Conservation (phyloP, 345 rosid genomes). For the Salix dunnii region DNA sequence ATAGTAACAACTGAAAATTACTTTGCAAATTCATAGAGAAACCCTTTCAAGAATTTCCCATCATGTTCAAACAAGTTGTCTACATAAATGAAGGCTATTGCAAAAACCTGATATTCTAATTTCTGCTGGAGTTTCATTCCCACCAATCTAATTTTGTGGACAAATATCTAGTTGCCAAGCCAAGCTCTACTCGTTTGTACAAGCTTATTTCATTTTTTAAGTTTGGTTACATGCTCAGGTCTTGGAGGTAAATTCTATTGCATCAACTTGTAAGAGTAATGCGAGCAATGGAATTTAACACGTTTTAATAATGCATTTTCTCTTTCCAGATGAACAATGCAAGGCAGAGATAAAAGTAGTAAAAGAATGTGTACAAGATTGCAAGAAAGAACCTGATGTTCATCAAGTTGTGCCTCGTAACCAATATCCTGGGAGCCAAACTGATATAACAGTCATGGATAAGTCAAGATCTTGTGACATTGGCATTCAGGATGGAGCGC, state of each 20-base stretch:
- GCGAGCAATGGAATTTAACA: neutral
- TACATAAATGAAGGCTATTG: neutral
- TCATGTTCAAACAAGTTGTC: neutral
- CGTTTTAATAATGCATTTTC: neutral
- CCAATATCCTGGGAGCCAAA: slow-evolving; percentile 1
- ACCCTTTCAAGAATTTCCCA: neutral
- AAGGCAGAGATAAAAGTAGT: slow-evolving; percentile 7
- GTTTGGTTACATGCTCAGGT: neutral
- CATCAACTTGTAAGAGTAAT: neutral
- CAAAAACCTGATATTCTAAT: neutral
- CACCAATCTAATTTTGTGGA: neutral
- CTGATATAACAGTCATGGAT: slow-evolving; percentile 16
- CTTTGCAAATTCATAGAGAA: neutral
- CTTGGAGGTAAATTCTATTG: neutral
- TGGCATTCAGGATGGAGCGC: slow-evolving; percentile 18
- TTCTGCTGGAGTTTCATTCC: neutral
- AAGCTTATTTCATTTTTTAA: neutral
- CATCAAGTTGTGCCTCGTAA: slow-evolving; percentile 11
- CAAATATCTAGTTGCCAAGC: neutral
- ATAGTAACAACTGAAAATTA: neutral
- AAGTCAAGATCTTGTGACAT: slow-evolving; percentile 15
- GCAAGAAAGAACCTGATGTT: slow-evolving; percentile 5
- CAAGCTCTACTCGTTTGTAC: neutral
- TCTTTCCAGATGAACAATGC: slow-evolving; percentile 13
- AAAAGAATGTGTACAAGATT: slow-evolving; percentile 2